Percentiles rank a stretch among this genome's conserved stretches.
phyloP scores from a whole-genome alignment of 495 filamentous ascomycete genomes.

The Talaromyces trachyspermus region DNA sequence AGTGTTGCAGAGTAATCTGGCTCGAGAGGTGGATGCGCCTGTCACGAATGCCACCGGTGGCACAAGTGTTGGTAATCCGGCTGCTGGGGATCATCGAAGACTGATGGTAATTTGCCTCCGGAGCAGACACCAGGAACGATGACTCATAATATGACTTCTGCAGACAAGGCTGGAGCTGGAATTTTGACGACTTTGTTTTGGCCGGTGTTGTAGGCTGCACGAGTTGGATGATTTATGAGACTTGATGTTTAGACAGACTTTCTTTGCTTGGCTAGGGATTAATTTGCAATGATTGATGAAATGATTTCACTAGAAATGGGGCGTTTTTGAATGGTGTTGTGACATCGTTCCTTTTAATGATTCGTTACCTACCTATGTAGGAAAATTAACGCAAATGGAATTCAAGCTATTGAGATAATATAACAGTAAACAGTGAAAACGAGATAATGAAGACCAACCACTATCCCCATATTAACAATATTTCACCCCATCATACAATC shows the following conservation, averaged over 20 bases:
- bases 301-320: too few relatives aligned
- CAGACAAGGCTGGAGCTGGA: conserved; percentile 56
- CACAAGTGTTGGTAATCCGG: conserved; percentile 64
- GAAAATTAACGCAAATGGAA: too few relatives aligned
- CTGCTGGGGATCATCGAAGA: too few relatives aligned
- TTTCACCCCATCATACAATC: too few relatives aligned
- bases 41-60: conserved; percentile 63
- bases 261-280: too few relatives aligned
- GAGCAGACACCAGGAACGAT: neutral
- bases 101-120: conserved; percentile 9
- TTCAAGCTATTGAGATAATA: too few relatives aligned
- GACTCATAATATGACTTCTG: conserved; percentile 37
- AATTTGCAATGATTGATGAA: too few relatives aligned
- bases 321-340: too few relatives aligned
- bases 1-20: conserved; percentile 57
- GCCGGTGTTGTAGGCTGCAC: conserved; percentile 33
- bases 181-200: conserved; percentile 55
- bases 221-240: conserved; percentile 26
- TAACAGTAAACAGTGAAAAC: too few relatives aligned
- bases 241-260: conserved; percentile 15
- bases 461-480: neutral
- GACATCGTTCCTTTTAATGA: too few relatives aligned
- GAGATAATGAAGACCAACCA: too few relatives aligned
- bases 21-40: conserved; percentile 39
- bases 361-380: too few relatives aligned